A percentile compares a stretch with the other conserved stretches of the same genome.
phyloP scores from a whole-genome alignment of 352 stramenopile species.

The Halophytophthora polymorphica region DNA sequence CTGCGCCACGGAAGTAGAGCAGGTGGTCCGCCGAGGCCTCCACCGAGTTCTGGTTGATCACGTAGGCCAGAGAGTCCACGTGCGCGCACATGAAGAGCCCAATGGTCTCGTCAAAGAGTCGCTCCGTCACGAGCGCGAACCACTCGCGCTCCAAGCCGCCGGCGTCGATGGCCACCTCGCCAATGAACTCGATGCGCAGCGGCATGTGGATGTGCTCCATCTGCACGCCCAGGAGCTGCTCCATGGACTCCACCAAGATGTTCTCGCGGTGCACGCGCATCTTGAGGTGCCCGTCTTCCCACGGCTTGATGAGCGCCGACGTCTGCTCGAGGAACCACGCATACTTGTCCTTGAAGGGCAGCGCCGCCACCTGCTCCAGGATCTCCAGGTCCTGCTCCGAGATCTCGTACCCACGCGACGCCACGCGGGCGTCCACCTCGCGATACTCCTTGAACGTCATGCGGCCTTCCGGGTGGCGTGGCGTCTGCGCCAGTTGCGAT shows the following conservation, averaged over 20 bases:
- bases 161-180: conserved; percentile 87
- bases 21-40: conserved; percentile 92
- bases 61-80: conserved; percentile 75
- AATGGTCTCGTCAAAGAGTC: conserved; percentile 85
- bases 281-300: conserved; percentile 82
- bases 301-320: conserved; percentile 79
- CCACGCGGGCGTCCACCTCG: conserved; percentile 82
- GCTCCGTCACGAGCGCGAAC: conserved; percentile 81
- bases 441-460: conserved; percentile 90
- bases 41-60: conserved; percentile 82
- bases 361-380: conserved; percentile 75
- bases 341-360: conserved; percentile 89
- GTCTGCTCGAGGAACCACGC: conserved; percentile 85
- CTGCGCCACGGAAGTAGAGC: conserved; percentile 96
- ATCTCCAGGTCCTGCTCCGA: conserved; percentile 86
- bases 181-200: conserved; percentile 87
- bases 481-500: conserved; percentile 80
- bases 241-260: conserved; percentile 84
- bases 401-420: conserved; percentile 85
- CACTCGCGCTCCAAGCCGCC: conserved; percentile 89
- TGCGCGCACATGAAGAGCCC: conserved; percentile 86
- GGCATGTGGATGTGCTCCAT: conserved; percentile 88
- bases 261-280: conserved; percentile 84
- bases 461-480: conserved; percentile 71
- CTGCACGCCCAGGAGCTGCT: conserved; percentile 76